A percentile compares a stretch with the other conserved stretches of the same genome.
phyloP scores from a whole-genome alignment of 2,329 filamentous ascomycete genomes.

The Claviceps spartinae region DNA sequence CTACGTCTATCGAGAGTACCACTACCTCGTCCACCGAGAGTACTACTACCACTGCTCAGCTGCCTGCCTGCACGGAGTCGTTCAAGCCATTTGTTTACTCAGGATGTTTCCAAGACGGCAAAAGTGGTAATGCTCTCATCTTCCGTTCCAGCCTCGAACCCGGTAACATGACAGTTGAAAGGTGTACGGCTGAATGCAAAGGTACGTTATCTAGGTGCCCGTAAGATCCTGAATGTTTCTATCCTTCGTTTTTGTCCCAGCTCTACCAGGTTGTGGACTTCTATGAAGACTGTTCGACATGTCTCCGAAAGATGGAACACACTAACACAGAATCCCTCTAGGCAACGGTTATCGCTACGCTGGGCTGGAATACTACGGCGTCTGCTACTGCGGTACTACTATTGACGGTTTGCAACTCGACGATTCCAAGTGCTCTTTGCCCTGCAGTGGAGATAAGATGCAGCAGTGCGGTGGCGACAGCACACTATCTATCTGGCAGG shows the following conservation, averaged over 20 bases:
- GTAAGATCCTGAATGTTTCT: not conserved
- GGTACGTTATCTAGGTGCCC: conserved; percentile 16
- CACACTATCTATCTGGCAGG: conserved; percentile 33
- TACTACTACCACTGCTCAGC: conserved; percentile 9
- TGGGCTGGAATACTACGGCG: conserved; percentile 36
- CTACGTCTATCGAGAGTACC: too few relatives aligned
- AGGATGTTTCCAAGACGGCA: conserved; percentile 32
- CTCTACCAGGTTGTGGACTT: too few relatives aligned
- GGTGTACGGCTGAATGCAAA: conserved; percentile 35
- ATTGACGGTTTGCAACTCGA: conserved; percentile 38
- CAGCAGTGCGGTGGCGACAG: conserved; percentile 34
- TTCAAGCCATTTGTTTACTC: conserved; percentile 34
- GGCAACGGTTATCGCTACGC: conserved; percentile 37
- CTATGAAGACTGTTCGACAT: not conserved
- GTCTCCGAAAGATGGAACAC: not conserved
- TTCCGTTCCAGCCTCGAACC: conserved; percentile 26
- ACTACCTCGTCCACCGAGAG: too few relatives aligned
- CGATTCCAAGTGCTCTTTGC: conserved; percentile 42
- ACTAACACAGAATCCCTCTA: conserved; percentile 8
- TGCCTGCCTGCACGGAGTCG: conserved; percentile 29
- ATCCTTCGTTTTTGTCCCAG: not conserved
- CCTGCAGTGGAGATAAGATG: conserved; percentile 33
- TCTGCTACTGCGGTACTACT: conserved; percentile 39
- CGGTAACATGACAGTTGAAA: conserved; percentile 32
- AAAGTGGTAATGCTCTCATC: conserved; percentile 21